A percentile compares a stretch with the other conserved stretches of the same genome.
Evolutionary conservation across 495 filamentous ascomycete genomes (phyloP).

Genomic region (Symbiotaphrina buchneri): DNA sequence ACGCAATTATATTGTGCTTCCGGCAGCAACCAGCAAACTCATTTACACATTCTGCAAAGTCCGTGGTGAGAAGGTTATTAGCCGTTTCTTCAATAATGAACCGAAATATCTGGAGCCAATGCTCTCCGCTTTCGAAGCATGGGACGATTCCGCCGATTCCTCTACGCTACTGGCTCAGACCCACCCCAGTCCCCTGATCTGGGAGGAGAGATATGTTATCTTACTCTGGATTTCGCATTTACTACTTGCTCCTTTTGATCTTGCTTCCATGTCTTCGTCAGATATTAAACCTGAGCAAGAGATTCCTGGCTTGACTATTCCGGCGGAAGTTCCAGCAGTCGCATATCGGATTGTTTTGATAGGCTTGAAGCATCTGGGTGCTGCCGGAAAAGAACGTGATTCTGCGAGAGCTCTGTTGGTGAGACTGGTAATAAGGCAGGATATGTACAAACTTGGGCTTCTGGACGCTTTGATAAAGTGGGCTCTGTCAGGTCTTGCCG

Average conservation of each 20-base stretch:
- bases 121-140: slow-evolving; percentile 37
- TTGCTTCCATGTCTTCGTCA: slow-evolving; percentile 55
- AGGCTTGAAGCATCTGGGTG: slow-evolving; percentile 44
- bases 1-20: slow-evolving; percentile 10
- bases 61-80: slow-evolving; percentile 77
- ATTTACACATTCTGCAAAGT: slow-evolving; percentile 90
- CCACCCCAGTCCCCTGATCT: slow-evolving; percentile 23
- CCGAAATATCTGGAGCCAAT: slow-evolving; percentile 61
- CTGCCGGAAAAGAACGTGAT: slow-evolving; percentile 68
- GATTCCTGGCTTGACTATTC: slow-evolving; percentile 22
- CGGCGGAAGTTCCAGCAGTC: slow-evolving; percentile 38
- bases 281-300: slow-evolving; percentile 7
- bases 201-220: slow-evolving; percentile 78
- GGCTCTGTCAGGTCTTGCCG: slow-evolving; percentile 33
- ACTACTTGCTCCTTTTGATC: slow-evolving; percentile 79
- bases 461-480: slow-evolving; percentile 39
- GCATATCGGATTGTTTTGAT: slow-evolving; percentile 44
- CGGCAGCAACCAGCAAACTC: slow-evolving; percentile 49
- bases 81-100: slow-evolving; percentile 74
- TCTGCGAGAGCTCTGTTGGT: slow-evolving; percentile 66
- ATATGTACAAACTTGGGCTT: slow-evolving; percentile 66
- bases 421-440: slow-evolving; percentile 53
- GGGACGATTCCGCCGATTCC: slow-evolving; percentile 13
- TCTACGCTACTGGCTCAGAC: slow-evolving; percentile 1
- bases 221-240: slow-evolving; percentile 87